Base-by-base conservation (phyloP, 1,284 basidiomycete genomes). In the Ustanciosporium gigantosporum region DNA sequence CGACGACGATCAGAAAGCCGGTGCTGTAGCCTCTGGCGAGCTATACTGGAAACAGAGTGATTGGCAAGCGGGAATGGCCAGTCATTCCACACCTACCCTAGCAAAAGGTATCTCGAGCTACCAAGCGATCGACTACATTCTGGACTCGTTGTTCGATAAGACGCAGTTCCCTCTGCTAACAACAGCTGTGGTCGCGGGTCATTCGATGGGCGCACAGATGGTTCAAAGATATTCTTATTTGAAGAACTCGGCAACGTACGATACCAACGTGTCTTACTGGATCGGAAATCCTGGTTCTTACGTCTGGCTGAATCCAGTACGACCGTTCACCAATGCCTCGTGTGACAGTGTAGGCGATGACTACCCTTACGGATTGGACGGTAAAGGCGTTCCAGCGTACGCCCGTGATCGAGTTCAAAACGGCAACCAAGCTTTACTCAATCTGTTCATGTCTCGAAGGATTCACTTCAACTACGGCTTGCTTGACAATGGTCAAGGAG, bases 121-220 rank as follows among this genome's bases (percentile, higher is more conserved):
- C 44, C 47, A 69, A 25, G 62, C 69, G 9, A 37, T 71, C 31
- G 72, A 74, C 36, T 41, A 35, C 14, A 62, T 74, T 24, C 41
- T 58, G 35, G 68, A 74, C 35, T 35, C 45, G 22, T 40, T 74
- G 16, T 71, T 71, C 43, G 61, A 74, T 53, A 53, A 53, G 38
- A 46, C 41, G 6, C 51, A 65, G 23, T 74, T 67, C 49, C 66
- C 68, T 5, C 41, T 43, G 13, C 52, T 74, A 23, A 49, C 70
- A n/a, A 40, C 36, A 5, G 70, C 70, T 31, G 56, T 65, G 24
- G 16, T 74, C 14, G 66, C 60, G 5, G 72, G 72, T 24, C 72
- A 74, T 51, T 71, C 68, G 34, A 67, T 74, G 66, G 72, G 70
- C 16, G 72, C 70, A 2, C 72, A 74, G 46, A 65, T 61, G 45